A percentile compares a stretch with the other conserved stretches of the same genome.
Evolutionary conservation across 2,329 filamentous ascomycete species (phyloP).

Genomic region (Colletotrichum sp.): DNA sequence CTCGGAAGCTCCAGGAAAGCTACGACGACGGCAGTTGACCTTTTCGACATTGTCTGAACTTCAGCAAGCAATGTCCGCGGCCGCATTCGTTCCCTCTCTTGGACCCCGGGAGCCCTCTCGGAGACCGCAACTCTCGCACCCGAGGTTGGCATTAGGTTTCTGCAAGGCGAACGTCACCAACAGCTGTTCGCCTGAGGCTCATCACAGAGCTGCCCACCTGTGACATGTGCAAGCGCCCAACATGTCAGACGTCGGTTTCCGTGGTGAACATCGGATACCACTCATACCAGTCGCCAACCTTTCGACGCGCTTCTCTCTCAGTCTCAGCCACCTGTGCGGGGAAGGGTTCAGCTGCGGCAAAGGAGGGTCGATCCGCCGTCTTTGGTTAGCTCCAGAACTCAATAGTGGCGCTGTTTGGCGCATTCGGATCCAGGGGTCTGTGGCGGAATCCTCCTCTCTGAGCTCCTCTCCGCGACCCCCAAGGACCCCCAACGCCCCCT

Average conservation of each 20-base stretch:
- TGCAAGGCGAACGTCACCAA: neutral
- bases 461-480: neutral
- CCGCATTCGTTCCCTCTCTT: neutral
- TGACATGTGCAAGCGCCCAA: neutral
- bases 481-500: neutral
- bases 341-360: neutral
- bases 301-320: neutral
- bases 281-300: neutral
- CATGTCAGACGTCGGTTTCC: neutral
- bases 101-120: neutral
- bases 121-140: neutral
- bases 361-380: neutral
- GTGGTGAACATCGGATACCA: conserved; percentile 1
- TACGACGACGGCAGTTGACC: neutral
- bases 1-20: neutral
- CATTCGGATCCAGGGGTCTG: neutral
- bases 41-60: neutral
- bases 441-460: neutral
- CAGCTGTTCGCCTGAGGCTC: neutral
- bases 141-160: neutral
- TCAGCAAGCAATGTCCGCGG: neutral
- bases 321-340: conserved; percentile 9
- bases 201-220: neutral
- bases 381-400: neutral
- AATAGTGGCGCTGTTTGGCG: conserved; percentile 1